These are phyloP conservation scores for Apiospora malaysiana DNA, from an alignment of 2,329 filamentous ascomycete species.

Conservation along the genomic window DNA sequence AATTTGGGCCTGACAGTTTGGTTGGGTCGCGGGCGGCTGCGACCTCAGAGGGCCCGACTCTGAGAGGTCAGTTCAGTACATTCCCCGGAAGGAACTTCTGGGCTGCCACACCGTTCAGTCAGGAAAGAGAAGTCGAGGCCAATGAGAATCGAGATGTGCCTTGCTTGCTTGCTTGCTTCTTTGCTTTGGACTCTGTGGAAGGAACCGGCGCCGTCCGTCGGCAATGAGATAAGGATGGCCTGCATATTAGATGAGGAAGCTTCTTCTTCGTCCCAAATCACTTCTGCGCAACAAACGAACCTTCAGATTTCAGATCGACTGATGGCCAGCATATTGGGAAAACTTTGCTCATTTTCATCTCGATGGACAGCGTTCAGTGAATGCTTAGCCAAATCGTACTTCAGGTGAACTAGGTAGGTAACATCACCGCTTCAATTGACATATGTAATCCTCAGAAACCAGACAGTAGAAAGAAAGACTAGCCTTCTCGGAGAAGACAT, in stretches of 20 bases:
- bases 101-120: slow-evolving; percentile 7
- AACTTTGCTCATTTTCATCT: neutral
- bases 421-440: neutral
- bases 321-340: neutral
- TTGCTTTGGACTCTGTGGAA: neutral
- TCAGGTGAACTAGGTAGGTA: neutral
- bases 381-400: neutral
- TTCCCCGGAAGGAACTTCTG: neutral
- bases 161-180: neutral
- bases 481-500: neutral
- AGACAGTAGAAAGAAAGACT: too few species aligned
- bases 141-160: slow-evolving; percentile 3
- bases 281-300: neutral
- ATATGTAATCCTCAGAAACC: too few species aligned
- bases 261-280: neutral
- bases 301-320: neutral
- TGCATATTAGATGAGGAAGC: neutral
- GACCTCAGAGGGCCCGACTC: neutral
- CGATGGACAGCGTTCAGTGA: neutral
- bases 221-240: slow-evolving; percentile 2
- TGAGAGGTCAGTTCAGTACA: slow-evolving; percentile 12
- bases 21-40: slow-evolving; percentile 23
- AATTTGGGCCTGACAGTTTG: slow-evolving; percentile 10
- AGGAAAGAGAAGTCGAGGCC: neutral
- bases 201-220: neutral